Evolutionary conservation across 2,329 filamentous ascomycete genomes (phyloP).

Genomic region (Dactylonectria estremocensis): DNA sequence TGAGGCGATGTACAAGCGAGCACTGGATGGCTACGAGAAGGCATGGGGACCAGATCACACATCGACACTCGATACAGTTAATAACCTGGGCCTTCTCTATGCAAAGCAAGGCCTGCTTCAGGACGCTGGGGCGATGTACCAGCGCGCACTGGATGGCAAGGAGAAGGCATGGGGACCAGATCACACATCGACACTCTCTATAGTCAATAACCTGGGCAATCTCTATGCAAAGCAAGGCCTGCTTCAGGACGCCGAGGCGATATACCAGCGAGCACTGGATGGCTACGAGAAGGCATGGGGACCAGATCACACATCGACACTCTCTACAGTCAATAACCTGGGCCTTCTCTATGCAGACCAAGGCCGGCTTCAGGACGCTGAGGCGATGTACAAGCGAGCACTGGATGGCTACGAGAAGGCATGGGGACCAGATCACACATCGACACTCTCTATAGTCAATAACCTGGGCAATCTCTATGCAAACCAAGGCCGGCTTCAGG

Average conservation of each 20-base stretch:
- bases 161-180: slow-evolving; percentile 31
- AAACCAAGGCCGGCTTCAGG: too few relatives aligned
- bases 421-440: too few relatives aligned
- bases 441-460: too few relatives aligned
- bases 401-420: too few relatives aligned
- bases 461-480: too few relatives aligned
- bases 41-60: neutral
- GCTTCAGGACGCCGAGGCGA: slow-evolving; percentile 46
- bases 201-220: slow-evolving; percentile 38
- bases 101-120: slow-evolving; percentile 41
- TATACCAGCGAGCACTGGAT: slow-evolving; percentile 50
- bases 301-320: neutral
- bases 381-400: too few relatives aligned
- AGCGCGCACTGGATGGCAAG: slow-evolving; percentile 48
- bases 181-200: neutral
- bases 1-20: slow-evolving; percentile 50
- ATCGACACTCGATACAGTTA: neutral
- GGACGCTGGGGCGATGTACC: slow-evolving; percentile 50
- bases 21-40: slow-evolving; percentile 47
- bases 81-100: slow-evolving; percentile 49
- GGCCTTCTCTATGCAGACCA: too few relatives aligned
- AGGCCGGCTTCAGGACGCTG: too few relatives aligned
- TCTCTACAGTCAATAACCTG: neutral
- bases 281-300: slow-evolving; percentile 39
- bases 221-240: slow-evolving; percentile 49